phyloP scores from a whole-genome alignment of 305 asterid species.

The Rubia tinctorum region DNA sequence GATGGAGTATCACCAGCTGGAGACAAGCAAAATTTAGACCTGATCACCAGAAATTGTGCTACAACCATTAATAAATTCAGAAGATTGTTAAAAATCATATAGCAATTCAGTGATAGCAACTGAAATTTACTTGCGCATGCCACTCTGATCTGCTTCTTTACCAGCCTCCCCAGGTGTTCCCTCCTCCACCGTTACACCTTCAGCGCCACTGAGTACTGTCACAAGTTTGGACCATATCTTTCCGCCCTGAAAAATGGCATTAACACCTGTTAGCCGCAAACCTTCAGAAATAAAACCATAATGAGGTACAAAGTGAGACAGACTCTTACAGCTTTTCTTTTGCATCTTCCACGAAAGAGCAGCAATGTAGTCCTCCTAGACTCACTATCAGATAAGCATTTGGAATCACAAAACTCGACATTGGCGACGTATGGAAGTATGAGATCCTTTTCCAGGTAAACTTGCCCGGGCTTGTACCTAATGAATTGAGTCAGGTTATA shows the following conservation, averaged over 20 bases:
- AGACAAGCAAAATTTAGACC: constrained; percentile 88
- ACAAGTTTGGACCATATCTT: constrained; percentile 90
- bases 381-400: constrained; percentile 53
- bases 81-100: not conserved
- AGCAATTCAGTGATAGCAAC: constrained; percentile 15
- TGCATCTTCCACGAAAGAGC: constrained; percentile 91
- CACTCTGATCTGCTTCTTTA: constrained; percentile 82
- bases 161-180: constrained; percentile 86
- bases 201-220: constrained; percentile 59
- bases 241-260: constrained; percentile 65
- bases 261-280: constrained; percentile 6
- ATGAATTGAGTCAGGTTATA: constrained; percentile 21
- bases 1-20: constrained; percentile 99
- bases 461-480: constrained; percentile 99
- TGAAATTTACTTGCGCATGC: constrained; percentile 81
- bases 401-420: constrained; percentile 76
- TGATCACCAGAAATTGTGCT: constrained; percentile 35
- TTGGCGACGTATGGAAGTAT: constrained; percentile 96
- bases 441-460: constrained; percentile 94
- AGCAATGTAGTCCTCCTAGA: constrained; percentile 75
- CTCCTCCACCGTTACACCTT: constrained; percentile 84
- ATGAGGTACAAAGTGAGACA: constrained; percentile 12
- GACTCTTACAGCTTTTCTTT: constrained; percentile 89
- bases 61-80: constrained; percentile 22
- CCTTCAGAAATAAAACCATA: not conserved